Evolutionary conservation across 2,329 filamentous ascomycete species (phyloP).

Genomic region (Sordariomycetes sp.): DNA sequence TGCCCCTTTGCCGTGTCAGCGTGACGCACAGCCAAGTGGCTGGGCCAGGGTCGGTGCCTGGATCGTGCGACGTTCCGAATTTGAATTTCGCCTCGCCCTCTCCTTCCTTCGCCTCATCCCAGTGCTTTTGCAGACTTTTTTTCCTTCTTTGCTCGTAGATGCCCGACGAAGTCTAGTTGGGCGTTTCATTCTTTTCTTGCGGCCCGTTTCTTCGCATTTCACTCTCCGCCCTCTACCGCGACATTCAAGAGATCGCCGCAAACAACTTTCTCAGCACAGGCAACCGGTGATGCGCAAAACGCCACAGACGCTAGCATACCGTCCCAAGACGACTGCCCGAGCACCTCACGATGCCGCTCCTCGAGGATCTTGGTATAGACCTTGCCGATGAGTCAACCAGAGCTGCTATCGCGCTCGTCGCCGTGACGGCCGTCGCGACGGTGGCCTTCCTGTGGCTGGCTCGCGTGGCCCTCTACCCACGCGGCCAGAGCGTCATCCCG

Average conservation of each 20-base stretch:
- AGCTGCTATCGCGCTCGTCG: constrained; percentile 14
- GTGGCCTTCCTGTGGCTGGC: constrained; percentile 24
- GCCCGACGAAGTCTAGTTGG: neutral
- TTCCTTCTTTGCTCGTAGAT: neutral
- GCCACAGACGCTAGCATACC: neutral
- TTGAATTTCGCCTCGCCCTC: neutral
- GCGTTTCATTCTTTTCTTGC: neutral
- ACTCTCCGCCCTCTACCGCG: neutral
- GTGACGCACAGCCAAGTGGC: neutral
- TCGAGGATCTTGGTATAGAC: neutral
- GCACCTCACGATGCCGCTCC: neutral
- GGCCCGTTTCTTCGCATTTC: neutral
- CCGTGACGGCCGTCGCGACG: constrained; percentile 29
- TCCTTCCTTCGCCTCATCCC: neutral
- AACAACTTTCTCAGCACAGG: neutral
- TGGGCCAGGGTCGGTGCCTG: neutral
- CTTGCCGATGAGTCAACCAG: constrained; percentile 1
- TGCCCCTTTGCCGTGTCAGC: no score
- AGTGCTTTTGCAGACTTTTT: neutral
- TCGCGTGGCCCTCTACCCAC: constrained; percentile 27
- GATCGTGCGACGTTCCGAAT: neutral
- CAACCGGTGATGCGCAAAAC: neutral
- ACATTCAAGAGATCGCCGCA: neutral
- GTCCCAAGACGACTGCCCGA: neutral
- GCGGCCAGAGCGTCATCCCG: constrained; percentile 24